These are phyloP conservation scores for Sonneratia alba DNA, from an alignment of 345 rosid species.

Conservation along the genomic window DNA sequence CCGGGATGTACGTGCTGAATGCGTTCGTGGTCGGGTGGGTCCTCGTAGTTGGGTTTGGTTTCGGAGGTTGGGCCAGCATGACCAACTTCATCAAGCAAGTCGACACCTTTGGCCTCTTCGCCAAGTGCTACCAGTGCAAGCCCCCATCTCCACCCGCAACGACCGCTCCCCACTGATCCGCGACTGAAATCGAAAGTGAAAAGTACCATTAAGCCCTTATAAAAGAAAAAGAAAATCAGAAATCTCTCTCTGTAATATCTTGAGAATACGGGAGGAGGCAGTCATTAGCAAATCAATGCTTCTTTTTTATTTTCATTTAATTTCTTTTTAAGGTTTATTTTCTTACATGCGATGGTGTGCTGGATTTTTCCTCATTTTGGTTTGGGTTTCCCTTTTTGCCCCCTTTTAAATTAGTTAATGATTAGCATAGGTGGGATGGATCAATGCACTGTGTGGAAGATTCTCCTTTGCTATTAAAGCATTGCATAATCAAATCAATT, in stretches of 20 bases:
- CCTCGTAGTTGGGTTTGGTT: constrained; percentile 80
- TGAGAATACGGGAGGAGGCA: not conserved
- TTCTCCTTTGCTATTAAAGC: constrained; percentile 33
- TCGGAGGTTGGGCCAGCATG: constrained; percentile 99
- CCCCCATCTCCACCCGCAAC: constrained; percentile 29
- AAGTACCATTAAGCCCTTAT: no score
- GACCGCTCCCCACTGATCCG: constrained; percentile 17
- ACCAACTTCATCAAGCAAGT: constrained; percentile 84
- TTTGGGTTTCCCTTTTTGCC: constrained; percentile 11
- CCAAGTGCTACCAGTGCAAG: constrained; percentile 98
- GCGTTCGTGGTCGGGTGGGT: constrained; percentile 78
- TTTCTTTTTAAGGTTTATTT: not conserved
- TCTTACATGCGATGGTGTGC: constrained; percentile 50
- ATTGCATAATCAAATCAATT: constrained; percentile 19
- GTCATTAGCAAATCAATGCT: not conserved
- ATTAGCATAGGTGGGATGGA: constrained; percentile 9
- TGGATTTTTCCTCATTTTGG: constrained; percentile 14
- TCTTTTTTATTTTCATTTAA: not conserved
- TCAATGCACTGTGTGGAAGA: constrained; percentile 34
- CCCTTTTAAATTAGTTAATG: constrained; percentile 18
- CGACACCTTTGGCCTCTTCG: constrained; percentile 86
- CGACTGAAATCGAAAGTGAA: not conserved
- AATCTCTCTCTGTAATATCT: not conserved
- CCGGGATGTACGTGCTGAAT: constrained; percentile 71
- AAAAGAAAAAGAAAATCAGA: not conserved